These are phyloP conservation scores for Lonicera japonica DNA, from an alignment of 129 eudicot genomes.

Conservation along the genomic window DNA sequence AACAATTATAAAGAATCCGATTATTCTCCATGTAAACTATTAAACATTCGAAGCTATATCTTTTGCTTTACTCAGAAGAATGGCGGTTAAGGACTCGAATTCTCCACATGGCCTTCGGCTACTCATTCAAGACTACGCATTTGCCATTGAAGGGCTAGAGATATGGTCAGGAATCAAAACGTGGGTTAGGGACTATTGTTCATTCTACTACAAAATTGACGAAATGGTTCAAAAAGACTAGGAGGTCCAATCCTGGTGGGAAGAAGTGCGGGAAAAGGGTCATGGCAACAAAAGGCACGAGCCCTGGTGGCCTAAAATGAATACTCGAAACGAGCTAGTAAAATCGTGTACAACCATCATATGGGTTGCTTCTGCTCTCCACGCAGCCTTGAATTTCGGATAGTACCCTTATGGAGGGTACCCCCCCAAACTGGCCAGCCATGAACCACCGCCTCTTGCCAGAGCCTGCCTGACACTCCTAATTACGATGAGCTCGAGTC, in stretches of 20 bases:
- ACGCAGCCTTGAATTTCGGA: conserved; percentile 75
- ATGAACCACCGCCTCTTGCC: conserved; percentile 53
- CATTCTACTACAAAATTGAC: conserved; percentile 41
- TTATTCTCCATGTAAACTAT: background rate
- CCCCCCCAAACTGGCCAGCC: conserved; percentile 64
- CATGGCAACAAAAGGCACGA: conserved; percentile 69
- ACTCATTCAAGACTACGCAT: conserved; percentile 60
- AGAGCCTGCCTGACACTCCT: conserved; percentile 31
- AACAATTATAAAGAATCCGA: background rate
- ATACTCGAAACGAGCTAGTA: conserved; percentile 28
- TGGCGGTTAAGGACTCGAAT: conserved; percentile 37
- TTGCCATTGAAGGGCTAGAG: conserved; percentile 65
- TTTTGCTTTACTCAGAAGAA: conserved; percentile 25
- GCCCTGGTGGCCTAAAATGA: conserved; percentile 73
- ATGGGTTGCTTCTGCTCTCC: conserved; percentile 77
- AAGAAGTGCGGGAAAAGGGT: conserved; percentile 54
- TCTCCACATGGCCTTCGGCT: conserved; percentile 33
- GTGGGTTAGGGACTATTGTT: conserved; percentile 57
- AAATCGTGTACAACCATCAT: conserved; percentile 60
- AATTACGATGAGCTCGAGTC: conserved; percentile 47
- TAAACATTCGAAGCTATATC: too few relatives aligned
- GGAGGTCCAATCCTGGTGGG: conserved; percentile 76
- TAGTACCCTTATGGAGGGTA: conserved; percentile 72
- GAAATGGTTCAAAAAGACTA: conserved; percentile 27
- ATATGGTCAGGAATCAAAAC: conserved; percentile 62